Base-by-base conservation (phyloP, 345 rosid genomes). In the Balakata baccata region DNA sequence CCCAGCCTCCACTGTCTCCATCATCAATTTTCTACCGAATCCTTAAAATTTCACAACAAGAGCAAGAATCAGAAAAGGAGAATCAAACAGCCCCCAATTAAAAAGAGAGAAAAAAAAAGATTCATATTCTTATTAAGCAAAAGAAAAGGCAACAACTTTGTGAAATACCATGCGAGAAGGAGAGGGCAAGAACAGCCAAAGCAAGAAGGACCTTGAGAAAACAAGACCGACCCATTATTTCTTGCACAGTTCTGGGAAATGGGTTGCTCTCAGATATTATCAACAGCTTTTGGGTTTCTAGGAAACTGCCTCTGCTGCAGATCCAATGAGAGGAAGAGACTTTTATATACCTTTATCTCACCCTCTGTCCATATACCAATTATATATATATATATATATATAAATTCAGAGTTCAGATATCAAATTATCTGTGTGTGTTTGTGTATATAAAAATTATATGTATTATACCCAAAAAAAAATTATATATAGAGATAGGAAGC, bases 181-280 rank as follows among this genome's bases (percentile, higher is more conserved):
- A 78, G 87, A 81, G 72, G 53, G 71, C 16, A 68, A 89, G 72
- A 69, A 84, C 74, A 64, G 69, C 52, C n/a, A 81, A 68, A 74
- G 78, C 56, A 47, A 81, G 79, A 29, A 84, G 78, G 29, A 47
- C 23, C 43, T 37, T 79, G 62, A 71, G 59, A 58, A 74, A 79
- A 45, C 63, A 75, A 71, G 71, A 70, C 37, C 80, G 81, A 68
- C 74, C 87, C 86, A 84, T 81, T 75, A 64, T 72, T 80, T 69
- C 73, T 72, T 69, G 74, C 38, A 23, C 45, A 53, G 41, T 74
- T 45, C 69, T 52, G 45, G 69, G 70, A 80, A 83, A 77, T 62
- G 86, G 87, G 82, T 80, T 41, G 25, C 39, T 58, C 71, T 68
- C 66, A 49, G 80, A 67, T 71, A 72, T 76, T 75, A 50, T 6